These are phyloP conservation scores for Solidago caesia DNA, from an alignment of 129 eudicot species.

Conservation along the genomic window DNA sequence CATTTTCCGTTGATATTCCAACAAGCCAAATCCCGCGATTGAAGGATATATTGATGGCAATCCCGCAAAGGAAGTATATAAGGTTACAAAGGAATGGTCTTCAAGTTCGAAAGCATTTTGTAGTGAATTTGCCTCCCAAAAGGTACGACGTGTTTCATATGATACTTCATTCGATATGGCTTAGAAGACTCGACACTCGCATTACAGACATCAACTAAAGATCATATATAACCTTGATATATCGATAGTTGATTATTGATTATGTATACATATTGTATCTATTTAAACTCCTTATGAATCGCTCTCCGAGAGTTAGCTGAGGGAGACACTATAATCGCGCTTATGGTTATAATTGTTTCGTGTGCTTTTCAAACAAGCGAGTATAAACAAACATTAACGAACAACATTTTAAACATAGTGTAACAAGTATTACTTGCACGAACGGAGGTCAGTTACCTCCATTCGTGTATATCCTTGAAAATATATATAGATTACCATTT, in stretches of 20 bases:
- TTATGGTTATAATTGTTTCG: background rate
- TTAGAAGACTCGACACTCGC: constrained; percentile 56
- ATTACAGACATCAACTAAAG: constrained; percentile 11
- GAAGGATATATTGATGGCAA: constrained; percentile 49
- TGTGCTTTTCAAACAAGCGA: too few species aligned
- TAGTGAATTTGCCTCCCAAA: constrained; percentile 62
- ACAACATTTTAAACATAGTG: too few species aligned
- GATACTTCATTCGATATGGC: constrained; percentile 85
- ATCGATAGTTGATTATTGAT: background rate
- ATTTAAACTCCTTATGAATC: constrained; percentile 1
- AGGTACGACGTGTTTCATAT: constrained; percentile 74
- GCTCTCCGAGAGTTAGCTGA: background rate
- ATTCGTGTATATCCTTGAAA: background rate
- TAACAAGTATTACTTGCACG: too few species aligned
- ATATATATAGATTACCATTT: background rate
- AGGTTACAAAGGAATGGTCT: constrained; percentile 50
- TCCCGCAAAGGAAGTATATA: constrained; percentile 45
- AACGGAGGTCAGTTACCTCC: too few species aligned
- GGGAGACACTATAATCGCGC: background rate
- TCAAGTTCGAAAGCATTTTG: constrained; percentile 61
- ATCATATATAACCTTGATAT: background rate
- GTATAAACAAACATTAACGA: too few species aligned
- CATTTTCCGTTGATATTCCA: constrained; percentile 54
- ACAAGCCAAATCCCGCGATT: constrained; percentile 57
- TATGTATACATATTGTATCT: background rate